Evolutionary conservation across 768 basidiomycete genomes (phyloP).

Genomic region (Trametes cinnabarina): DNA sequence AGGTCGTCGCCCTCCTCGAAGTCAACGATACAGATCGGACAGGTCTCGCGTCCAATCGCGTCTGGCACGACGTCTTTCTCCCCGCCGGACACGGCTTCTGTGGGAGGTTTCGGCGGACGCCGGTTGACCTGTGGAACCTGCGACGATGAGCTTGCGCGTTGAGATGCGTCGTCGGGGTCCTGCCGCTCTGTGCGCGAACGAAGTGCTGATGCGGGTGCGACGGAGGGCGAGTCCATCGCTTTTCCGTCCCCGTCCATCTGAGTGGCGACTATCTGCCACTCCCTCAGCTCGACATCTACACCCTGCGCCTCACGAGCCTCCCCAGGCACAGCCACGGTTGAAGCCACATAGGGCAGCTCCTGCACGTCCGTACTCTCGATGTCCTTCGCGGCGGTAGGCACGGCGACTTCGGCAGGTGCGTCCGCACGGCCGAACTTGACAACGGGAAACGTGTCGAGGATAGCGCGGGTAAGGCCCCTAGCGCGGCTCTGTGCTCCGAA

Average conservation of each 20-base stretch:
- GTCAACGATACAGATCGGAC: conserved; percentile 93
- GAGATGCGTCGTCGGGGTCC: background rate
- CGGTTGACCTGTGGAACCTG: conserved; percentile 5
- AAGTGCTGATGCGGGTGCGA: too few relatives aligned
- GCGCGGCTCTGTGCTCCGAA: conserved; percentile 61
- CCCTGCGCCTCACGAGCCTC: background rate
- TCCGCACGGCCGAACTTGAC: conserved; percentile 68
- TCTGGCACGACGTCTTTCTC: conserved; percentile 52
- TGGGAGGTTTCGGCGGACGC: conserved; percentile 18
- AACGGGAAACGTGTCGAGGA: conserved; percentile 93
- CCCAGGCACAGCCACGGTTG: background rate
- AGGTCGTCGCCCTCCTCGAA: conserved; percentile 94
- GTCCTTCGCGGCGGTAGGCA: conserved; percentile 29
- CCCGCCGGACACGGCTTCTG: conserved; percentile 1
- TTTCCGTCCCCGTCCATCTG: background rate
- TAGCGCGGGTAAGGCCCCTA: conserved; percentile 85
- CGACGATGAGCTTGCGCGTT: conserved; percentile 10
- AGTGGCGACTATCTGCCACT: conserved; percentile 5
- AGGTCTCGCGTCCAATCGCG: conserved; percentile 78
- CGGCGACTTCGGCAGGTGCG: background rate
- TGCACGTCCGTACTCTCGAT: conserved; percentile 25
- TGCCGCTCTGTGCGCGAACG: too few relatives aligned
- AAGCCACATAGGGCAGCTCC: background rate
- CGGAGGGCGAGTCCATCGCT: too few relatives aligned
- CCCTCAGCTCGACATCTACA: conserved; percentile 8